Evolutionary conservation across 2,329 filamentous ascomycete genomes (phyloP), one percentile per base, ranked within the genome.

Genomic region (Drechslera avenae): DNA sequence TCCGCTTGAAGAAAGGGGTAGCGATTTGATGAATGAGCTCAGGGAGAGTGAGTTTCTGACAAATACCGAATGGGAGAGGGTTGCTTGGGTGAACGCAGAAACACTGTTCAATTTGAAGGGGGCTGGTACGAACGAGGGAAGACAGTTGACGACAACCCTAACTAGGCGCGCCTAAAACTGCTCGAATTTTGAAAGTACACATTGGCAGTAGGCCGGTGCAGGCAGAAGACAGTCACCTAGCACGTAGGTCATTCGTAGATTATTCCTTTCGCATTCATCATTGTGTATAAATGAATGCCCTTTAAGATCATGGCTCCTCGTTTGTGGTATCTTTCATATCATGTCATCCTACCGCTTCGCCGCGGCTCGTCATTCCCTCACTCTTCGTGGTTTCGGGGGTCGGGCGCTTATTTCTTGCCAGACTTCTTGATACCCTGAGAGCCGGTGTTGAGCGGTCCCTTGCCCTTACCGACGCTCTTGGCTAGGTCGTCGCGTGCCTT

Each of bases 361-460:
- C 34, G 40, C 18, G 17, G 39, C 44, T 23, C 12, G 5, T 46
- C 30, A 28, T 23, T 19, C 18, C 35, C 18, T 36, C 41, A 23
- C 31, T 41, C 17, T 31, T 46, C 16, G 30, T 17, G 37, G 5
- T 21, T 28, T 28, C 26, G 26, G 10, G 5, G 14, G 31, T n/a
- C 19, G 28, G 17, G 28, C 54, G 63, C 56, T 68, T 66, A 96
- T 87, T 97, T 96, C 67, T 97, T 96, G 76, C 91, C 92, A 56
- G 89, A 94, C 85, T 96, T 97, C 87, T 97, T 97, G 81, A 97
- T 96, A 57, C 91, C 91, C 78, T 95, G 90, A 40, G 82, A 76
- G 28, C 91, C 91, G 26, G 86, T 88, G 78, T 91, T 92, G 73
- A 97, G 74, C 31, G 93, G 92, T 3, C 93, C 93, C 68, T 88